phyloP scores from a whole-genome alignment of 2,329 filamentous ascomycete genomes.

The Fusarium sp. region DNA sequence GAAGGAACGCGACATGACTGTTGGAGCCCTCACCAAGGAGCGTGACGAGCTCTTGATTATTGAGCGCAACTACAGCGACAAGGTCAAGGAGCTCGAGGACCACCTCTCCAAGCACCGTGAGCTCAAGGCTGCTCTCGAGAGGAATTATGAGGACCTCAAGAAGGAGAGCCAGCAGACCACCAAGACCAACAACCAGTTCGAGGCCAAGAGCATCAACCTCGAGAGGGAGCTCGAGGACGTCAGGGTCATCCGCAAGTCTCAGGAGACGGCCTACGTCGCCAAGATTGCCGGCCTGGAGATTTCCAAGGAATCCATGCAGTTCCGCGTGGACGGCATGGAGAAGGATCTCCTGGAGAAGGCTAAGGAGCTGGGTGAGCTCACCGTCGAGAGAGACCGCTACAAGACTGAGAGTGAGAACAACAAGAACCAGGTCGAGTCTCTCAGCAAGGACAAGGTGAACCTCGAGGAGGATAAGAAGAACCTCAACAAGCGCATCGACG shows the following conservation, averaged over 20 bases:
- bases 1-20: conserved; percentile 36
- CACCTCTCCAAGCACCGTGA: conserved; percentile 41
- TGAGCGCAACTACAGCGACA: conserved; percentile 33
- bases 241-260: conserved; percentile 40
- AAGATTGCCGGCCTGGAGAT: conserved; percentile 44
- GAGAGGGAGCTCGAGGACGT: conserved; percentile 43
- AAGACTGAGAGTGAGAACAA: conserved; percentile 32
- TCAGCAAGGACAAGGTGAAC: conserved; percentile 33
- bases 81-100: conserved; percentile 44
- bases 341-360: conserved; percentile 40
- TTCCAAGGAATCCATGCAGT: conserved; percentile 43
- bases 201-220: conserved; percentile 44
- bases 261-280: conserved; percentile 42
- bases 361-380: conserved; percentile 40
- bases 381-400: conserved; percentile 40
- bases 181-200: conserved; percentile 26
- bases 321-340: conserved; percentile 41
- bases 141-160: conserved; percentile 44
- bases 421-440: conserved; percentile 35
- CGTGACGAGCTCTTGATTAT: conserved; percentile 40
- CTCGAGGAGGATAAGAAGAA: conserved; percentile 42
- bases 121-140: conserved; percentile 41
- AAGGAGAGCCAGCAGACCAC: conserved; percentile 32
- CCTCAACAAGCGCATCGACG: conserved; percentile 31
- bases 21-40: conserved; percentile 38